Conservation (phyloP, 257 asterid species). For the Nicotiana tomentosiformis region DNA sequence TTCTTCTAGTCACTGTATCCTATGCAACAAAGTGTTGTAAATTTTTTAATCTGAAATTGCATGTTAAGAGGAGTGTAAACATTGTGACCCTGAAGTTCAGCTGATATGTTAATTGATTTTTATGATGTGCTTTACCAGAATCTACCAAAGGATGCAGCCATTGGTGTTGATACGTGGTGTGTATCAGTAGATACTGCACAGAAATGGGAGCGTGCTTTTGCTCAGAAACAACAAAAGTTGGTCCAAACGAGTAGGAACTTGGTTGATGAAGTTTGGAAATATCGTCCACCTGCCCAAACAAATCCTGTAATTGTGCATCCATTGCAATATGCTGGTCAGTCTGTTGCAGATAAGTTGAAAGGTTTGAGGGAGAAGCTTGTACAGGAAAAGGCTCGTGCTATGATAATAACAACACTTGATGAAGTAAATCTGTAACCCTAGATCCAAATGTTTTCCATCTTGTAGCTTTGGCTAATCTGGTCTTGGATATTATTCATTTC, state of each 20-base stretch:
- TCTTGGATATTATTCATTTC: not conserved
- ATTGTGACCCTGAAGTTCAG: constrained; percentile 1
- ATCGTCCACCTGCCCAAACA: constrained; percentile 57
- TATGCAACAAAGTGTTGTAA: not conserved
- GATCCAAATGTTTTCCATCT: not conserved
- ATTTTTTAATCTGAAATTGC: not conserved
- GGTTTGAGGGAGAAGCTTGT: constrained; percentile 68
- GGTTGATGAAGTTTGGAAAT: constrained; percentile 90
- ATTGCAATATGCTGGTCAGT: constrained; percentile 70
- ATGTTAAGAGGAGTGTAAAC: not conserved
- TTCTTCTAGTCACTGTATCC: not conserved
- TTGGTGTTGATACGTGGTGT: constrained; percentile 97
- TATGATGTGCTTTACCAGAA: constrained; percentile 44
- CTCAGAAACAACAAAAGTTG: constrained; percentile 67
- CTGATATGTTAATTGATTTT: not conserved
- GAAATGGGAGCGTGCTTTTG: constrained; percentile 72
- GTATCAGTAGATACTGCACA: constrained; percentile 82
- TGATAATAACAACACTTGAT: constrained; percentile 68
- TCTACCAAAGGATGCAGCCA: constrained; percentile 58
- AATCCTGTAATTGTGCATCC: constrained; percentile 75
- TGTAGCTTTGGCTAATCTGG: not conserved
- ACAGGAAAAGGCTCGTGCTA: constrained; percentile 60
- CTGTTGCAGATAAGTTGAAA: constrained; percentile 74
- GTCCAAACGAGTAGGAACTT: constrained; percentile 58
- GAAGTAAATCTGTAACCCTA: constrained; percentile 44